phyloP scores from a whole-genome alignment of 2,329 filamentous ascomycete species.

The Bertia moriformis region DNA sequence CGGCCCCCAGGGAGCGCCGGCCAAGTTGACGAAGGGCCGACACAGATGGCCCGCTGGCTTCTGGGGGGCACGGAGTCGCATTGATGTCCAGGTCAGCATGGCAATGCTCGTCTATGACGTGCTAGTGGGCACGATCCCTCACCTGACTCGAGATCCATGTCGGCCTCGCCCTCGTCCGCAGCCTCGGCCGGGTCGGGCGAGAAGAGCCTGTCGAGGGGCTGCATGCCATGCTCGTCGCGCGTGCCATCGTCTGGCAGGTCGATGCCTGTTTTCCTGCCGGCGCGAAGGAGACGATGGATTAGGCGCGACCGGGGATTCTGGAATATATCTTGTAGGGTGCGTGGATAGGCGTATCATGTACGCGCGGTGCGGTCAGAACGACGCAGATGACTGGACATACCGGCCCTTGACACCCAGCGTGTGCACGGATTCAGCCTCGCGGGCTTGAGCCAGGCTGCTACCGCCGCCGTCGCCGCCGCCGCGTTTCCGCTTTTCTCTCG shows the following conservation, averaged over 20 bases:
- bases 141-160: constrained; percentile 37
- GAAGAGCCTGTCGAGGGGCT: constrained; percentile 73
- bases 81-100: no score
- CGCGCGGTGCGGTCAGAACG: not conserved
- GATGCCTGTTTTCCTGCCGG: constrained; percentile 71
- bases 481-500: no score
- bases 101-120: constrained; percentile 3
- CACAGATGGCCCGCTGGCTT: constrained; percentile 37
- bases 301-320: constrained; percentile 12
- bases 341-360: not conserved
- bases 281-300: constrained; percentile 1
- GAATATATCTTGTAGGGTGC: constrained; percentile 1
- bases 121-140: constrained; percentile 11
- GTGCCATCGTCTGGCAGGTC: constrained; percentile 63
- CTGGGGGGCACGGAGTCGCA: constrained; percentile 1
- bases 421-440: not conserved
- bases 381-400: not conserved
- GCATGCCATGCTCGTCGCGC: constrained; percentile 84
- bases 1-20: no score
- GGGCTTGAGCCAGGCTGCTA: no score
- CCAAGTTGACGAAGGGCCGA: constrained; percentile 35
- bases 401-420: not conserved
- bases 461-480: no score
- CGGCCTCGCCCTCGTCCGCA: constrained; percentile 22
- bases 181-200: constrained; percentile 14